Conservation (phyloP, 169 alveolate genomes). For the Plasmodium blacklocki region DNA sequence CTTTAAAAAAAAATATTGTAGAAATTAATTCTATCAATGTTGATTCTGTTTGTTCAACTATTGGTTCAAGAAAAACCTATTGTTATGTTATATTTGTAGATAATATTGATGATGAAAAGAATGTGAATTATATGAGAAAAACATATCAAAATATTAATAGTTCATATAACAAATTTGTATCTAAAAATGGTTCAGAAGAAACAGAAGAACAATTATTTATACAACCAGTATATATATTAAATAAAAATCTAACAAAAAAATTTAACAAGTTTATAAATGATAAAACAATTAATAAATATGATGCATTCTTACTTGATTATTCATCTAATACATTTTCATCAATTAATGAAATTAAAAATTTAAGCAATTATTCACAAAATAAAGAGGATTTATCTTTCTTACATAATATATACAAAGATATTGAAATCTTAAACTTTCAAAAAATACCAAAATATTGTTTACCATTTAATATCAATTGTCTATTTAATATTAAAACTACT, state of each 20-base stretch:
- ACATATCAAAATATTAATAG: conserved; percentile 46
- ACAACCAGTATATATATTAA: conserved; percentile 62
- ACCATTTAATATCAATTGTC: conserved; percentile 50
- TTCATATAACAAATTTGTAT: conserved; percentile 16
- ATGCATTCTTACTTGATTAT: conserved; percentile 55
- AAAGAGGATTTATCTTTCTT: conserved; percentile 50
- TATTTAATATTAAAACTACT: conserved; percentile 41
- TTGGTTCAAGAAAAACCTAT: conserved; percentile 58
- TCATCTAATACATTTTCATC: conserved; percentile 50
- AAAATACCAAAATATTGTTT: conserved; percentile 56
- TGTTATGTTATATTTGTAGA: conserved; percentile 59
- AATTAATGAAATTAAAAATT: conserved; percentile 57
- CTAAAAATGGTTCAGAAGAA: conserved; percentile 21
- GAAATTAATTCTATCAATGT: conserved; percentile 48
- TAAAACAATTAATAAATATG: conserved; percentile 26
- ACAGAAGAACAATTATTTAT: conserved; percentile 46
- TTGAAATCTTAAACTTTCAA: conserved; percentile 57
- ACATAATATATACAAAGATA: conserved; percentile 64
- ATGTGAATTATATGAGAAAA: conserved; percentile 27
- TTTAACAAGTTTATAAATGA: conserved; percentile 51
- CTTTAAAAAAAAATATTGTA: conserved; percentile 34
- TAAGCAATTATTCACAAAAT: conserved; percentile 59
- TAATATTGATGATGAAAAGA: conserved; percentile 11
- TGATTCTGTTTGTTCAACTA: conserved; percentile 51
- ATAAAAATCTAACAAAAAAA: conserved; percentile 24